Percentiles rank a stretch among this genome's conserved stretches.
Conservation (phyloP, 805 yeast species). For the Saturnispora sekii region DNA sequence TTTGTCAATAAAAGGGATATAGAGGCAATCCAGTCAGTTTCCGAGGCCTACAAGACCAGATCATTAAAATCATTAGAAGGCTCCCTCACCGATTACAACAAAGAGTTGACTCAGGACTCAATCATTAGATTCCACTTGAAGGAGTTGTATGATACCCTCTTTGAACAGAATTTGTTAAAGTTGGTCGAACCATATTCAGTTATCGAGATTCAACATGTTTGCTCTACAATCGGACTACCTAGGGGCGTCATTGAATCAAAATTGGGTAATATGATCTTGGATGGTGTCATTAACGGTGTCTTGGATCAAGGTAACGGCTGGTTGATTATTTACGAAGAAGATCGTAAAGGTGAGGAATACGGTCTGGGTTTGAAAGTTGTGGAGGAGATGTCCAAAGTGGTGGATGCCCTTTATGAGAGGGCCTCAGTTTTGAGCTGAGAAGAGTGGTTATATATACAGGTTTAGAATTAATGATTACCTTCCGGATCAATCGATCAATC, state of each 20-base stretch:
- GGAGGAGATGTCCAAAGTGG: constrained; percentile 77
- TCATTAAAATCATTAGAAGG: constrained; percentile 84
- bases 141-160: constrained; percentile 83
- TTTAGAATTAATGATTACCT: not conserved
- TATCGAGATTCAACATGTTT: constrained; percentile 86
- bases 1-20: constrained; percentile 62
- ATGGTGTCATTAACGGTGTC: constrained; percentile 91
- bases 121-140: constrained; percentile 87
- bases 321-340: constrained; percentile 85
- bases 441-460: not conserved
- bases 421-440: constrained; percentile 71
- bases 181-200: constrained; percentile 94
- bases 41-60: constrained; percentile 82
- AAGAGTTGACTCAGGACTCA: constrained; percentile 75
- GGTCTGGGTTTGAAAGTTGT: constrained; percentile 81
- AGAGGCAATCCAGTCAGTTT: constrained; percentile 92
- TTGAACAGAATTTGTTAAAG: constrained; percentile 88
- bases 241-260: constrained; percentile 87
- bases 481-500: no score
- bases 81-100: constrained; percentile 60
- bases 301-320: constrained; percentile 98
- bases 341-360: constrained; percentile 79
- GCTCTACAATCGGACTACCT: constrained; percentile 81
- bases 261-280: constrained; percentile 91
- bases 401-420: constrained; percentile 86